phyloP scores from a whole-genome alignment of 345 rosid genomes.

The Linum tenue region DNA sequence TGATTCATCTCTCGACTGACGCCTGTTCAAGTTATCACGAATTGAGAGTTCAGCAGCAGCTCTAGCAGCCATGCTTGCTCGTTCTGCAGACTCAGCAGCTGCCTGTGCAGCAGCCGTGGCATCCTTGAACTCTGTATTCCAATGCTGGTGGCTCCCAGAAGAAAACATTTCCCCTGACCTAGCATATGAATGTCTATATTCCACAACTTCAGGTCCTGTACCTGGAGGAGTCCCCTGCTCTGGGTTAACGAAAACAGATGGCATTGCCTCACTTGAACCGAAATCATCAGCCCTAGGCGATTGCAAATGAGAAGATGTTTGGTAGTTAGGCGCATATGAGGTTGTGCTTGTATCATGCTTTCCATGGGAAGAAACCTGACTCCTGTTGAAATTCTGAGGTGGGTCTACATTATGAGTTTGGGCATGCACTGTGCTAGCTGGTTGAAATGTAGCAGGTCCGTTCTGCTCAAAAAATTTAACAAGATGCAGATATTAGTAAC shows the following conservation, averaged over 20 bases:
- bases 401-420: conserved; percentile 27
- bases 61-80: conserved; percentile 90
- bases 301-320: conserved; percentile 29
- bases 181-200: conserved; percentile 31
- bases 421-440: conserved; percentile 18
- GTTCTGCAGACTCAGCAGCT: conserved; percentile 97
- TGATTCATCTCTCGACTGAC: conserved; percentile 29
- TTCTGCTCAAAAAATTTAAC: conserved; percentile 37
- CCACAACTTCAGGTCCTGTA: conserved; percentile 32
- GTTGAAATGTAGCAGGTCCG: conserved; percentile 40
- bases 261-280: conserved; percentile 12
- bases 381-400: conserved; percentile 16
- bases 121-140: conserved; percentile 72
- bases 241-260: conserved; percentile 22
- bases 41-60: conserved; percentile 91
- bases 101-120: conserved; percentile 87
- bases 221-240: conserved; percentile 27
- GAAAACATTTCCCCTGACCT: conserved; percentile 21
- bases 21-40: conserved; percentile 36
- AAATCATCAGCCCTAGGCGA: conserved; percentile 20
- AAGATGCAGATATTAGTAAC: conserved; percentile 7
- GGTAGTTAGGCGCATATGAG: conserved; percentile 23
- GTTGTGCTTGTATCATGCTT: conserved; percentile 20
- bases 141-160: conserved; percentile 23
- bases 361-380: conserved; percentile 27